phyloP scores from a whole-genome alignment of 1,284 basidiomycete species.

The Ustilago nuda region DNA sequence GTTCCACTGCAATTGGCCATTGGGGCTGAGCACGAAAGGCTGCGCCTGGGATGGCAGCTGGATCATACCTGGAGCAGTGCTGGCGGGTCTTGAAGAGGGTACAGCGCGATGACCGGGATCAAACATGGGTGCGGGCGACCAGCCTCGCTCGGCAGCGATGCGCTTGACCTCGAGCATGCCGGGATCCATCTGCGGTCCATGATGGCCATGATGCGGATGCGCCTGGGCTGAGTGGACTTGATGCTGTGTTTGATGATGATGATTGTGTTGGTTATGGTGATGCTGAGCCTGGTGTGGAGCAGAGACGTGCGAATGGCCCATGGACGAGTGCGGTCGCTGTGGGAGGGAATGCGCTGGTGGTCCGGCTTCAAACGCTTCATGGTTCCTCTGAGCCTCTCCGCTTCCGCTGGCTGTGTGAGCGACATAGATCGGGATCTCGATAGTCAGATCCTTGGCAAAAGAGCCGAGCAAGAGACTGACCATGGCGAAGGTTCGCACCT shows the following conservation, averaged over 20 bases:
- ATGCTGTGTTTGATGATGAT: slow-evolving; percentile 17
- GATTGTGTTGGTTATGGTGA: slow-evolving; percentile 8
- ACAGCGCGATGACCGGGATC: slow-evolving; percentile 11
- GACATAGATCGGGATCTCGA: slow-evolving; percentile 61
- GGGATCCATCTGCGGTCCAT: slow-evolving; percentile 28
- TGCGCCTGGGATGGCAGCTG: slow-evolving; percentile 43
- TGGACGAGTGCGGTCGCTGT: slow-evolving; percentile 41
- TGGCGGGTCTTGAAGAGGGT: slow-evolving; percentile 36
- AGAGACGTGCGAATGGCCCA: slow-evolving; percentile 25
- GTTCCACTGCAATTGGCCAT: slow-evolving; percentile 44
- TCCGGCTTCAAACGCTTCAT: slow-evolving; percentile 15
- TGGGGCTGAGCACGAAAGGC: slow-evolving; percentile 29
- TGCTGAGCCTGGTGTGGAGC: slow-evolving; percentile 23
- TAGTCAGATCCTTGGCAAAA: slow-evolving; percentile 61
- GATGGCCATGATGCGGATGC: slow-evolving; percentile 20
- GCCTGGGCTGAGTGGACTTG: slow-evolving; percentile 8
- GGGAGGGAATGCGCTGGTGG: slow-evolving; percentile 23
- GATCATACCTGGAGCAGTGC: slow-evolving; percentile 49
- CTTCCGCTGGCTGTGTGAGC: slow-evolving; percentile 57
- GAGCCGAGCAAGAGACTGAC: slow-evolving; percentile 58
- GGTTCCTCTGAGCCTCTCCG: slow-evolving; percentile 15
- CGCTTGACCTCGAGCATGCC: slow-evolving; percentile 47
- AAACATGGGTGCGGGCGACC: slow-evolving; percentile 57
- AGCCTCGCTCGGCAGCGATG: slow-evolving; percentile 55
- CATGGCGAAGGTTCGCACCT: slow-evolving; percentile 52